A percentile compares a stretch with the other conserved stretches of the same genome.
Conservation (phyloP, 345 rosid genomes). For the Dimocarpus longan region DNA sequence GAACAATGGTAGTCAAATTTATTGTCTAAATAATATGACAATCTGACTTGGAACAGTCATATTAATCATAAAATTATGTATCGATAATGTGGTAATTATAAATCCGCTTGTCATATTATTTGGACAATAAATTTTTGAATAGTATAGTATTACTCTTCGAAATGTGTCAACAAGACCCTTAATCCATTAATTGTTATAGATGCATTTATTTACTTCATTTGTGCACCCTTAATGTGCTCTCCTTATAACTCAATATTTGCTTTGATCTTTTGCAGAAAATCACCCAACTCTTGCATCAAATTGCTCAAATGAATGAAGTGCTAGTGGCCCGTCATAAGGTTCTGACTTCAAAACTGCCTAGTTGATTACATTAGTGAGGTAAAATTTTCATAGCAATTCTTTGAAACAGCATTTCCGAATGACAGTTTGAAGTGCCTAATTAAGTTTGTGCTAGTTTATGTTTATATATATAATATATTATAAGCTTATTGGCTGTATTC, state of each 20-base stretch:
- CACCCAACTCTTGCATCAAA: slow-evolving; percentile 49
- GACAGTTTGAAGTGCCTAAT: background rate
- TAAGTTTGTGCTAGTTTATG: background rate
- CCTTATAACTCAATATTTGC: background rate
- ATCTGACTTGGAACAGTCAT: too few species aligned
- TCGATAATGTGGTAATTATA: too few species aligned
- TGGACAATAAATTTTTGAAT: too few species aligned
- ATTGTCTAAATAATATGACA: too few species aligned
- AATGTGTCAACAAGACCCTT: background rate
- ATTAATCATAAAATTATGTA: too few species aligned
- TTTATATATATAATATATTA: background rate
- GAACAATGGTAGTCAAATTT: too few species aligned
- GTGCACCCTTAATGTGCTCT: background rate
- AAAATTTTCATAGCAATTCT: slow-evolving; percentile 8
- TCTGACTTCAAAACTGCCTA: slow-evolving; percentile 31
- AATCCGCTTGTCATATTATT: too few species aligned
- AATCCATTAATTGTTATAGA: too few species aligned
- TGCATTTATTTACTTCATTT: background rate
- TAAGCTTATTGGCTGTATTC: background rate
- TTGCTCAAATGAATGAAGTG: slow-evolving; percentile 60
- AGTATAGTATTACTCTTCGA: too few species aligned
- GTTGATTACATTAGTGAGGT: slow-evolving; percentile 9
- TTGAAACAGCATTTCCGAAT: background rate
- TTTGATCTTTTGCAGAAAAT: slow-evolving; percentile 44
- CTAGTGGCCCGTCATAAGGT: slow-evolving; percentile 50